phyloP scores from a whole-genome alignment of 2,329 filamentous ascomycete species.

The Diplodia seriata region DNA sequence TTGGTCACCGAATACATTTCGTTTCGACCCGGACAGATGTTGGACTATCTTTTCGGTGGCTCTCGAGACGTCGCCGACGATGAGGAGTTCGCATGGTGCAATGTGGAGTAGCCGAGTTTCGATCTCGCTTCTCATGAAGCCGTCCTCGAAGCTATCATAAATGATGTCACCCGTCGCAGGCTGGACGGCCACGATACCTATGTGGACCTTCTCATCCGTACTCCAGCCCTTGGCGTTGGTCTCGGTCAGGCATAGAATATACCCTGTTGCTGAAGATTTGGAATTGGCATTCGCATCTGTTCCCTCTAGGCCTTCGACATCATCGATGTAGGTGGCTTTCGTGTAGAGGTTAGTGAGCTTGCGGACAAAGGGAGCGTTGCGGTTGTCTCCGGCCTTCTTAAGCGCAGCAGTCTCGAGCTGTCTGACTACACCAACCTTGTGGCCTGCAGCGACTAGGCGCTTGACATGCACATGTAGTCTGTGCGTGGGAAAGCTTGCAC shows the following conservation, averaged over 20 bases:
- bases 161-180: conserved; percentile 95
- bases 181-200: conserved; percentile 92
- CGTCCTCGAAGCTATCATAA: conserved; percentile 94
- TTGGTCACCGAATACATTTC: conserved; percentile 90
- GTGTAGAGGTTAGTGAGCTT: conserved; percentile 97
- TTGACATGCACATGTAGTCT: conserved; percentile 93
- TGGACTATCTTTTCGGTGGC: conserved; percentile 91
- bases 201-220: conserved; percentile 90
- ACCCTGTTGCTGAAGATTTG: conserved; percentile 70
- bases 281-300: conserved; percentile 63
- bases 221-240: conserved; percentile 78
- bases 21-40: conserved; percentile 85
- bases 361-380: conserved; percentile 87
- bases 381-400: conserved; percentile 94
- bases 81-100: conserved; percentile 91
- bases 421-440: conserved; percentile 94
- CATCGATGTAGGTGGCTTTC: conserved; percentile 96
- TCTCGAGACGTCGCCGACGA: conserved; percentile 88
- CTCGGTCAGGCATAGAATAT: conserved; percentile 91
- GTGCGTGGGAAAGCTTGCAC: conserved; percentile 93
- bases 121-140: conserved; percentile 95
- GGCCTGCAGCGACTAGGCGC: conserved; percentile 85
- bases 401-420: conserved; percentile 95
- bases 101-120: conserved; percentile 96
- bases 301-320: conserved; percentile 78